Evolutionary conservation across 306 rosid genomes (phyloP).

Genomic region (Rosa lucieae): DNA sequence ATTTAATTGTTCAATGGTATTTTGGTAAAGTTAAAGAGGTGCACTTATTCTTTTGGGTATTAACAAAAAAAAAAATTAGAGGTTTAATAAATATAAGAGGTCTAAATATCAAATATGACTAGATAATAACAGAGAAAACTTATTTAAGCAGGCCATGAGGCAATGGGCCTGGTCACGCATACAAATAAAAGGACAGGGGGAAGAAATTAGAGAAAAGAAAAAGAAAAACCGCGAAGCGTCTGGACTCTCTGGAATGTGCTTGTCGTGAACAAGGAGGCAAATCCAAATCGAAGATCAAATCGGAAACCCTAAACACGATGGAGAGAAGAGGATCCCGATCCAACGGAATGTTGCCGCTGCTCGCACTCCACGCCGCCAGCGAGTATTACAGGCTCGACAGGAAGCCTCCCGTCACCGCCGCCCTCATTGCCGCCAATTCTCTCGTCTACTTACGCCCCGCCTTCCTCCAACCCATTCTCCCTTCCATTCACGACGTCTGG

Average conservation of each 20-base stretch:
- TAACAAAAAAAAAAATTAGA: no score
- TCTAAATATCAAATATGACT: no score
- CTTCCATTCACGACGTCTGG: constrained; percentile 66
- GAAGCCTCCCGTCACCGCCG: constrained; percentile 83
- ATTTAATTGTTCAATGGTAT: no score
- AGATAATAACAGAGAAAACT: not conserved
- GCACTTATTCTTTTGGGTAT: no score
- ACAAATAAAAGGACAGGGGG: not conserved
- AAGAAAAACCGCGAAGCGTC: constrained; percentile 14
- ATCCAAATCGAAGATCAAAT: not conserved
- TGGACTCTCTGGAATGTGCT: constrained; percentile 1
- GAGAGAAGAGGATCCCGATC: constrained; percentile 53
- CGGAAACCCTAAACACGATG: constrained; percentile 28
- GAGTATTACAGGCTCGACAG: constrained; percentile 65
- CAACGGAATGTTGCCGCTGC: constrained; percentile 62
- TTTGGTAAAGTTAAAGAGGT: no score
- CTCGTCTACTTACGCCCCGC: constrained; percentile 67
- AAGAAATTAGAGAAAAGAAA: not conserved
- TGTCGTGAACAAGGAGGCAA: not conserved
- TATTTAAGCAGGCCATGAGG: not conserved
- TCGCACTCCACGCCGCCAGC: constrained; percentile 68
- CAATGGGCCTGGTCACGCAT: not conserved
- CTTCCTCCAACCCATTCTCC: constrained; percentile 50
- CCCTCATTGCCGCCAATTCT: constrained; percentile 75
- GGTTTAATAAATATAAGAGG: no score